Evolutionary conservation across 1,139 yeast species (phyloP).

Genomic region (Kluyveromyces sp.): DNA sequence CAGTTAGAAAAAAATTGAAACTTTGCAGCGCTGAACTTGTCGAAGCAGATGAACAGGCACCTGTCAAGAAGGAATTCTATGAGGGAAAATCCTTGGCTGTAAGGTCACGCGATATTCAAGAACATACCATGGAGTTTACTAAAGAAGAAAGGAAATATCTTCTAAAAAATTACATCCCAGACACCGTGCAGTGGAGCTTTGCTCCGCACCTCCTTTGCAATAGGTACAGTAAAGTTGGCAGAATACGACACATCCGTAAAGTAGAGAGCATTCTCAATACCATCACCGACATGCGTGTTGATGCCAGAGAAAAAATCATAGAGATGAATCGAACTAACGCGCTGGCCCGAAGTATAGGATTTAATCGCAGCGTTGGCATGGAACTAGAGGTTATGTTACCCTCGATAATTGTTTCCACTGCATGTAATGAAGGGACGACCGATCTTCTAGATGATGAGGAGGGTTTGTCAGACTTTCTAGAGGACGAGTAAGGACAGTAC

Average conservation of each 20-base stretch:
- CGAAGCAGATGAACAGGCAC: neutral
- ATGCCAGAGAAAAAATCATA: conserved; percentile 16
- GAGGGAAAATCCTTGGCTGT: neutral
- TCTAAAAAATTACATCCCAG: conserved; percentile 3
- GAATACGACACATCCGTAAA: conserved; percentile 19
- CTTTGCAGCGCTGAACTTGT: neutral
- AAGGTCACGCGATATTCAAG: neutral
- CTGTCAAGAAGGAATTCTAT: neutral
- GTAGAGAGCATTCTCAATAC: conserved; percentile 13
- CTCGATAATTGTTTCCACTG: conserved; percentile 2
- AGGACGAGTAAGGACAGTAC: conserved; percentile 6
- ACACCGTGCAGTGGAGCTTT: conserved; percentile 5
- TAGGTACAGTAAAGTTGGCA: conserved; percentile 4
- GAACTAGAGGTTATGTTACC: conserved; percentile 6
- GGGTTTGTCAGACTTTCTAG: conserved; percentile 10
- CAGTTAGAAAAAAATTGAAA: neutral
- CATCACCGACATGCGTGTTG: conserved; percentile 15
- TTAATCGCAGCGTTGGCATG: conserved; percentile 6
- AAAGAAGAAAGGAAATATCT: neutral
- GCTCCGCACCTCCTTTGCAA: conserved; percentile 5
- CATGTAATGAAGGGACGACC: neutral
- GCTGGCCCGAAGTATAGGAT: conserved; percentile 18
- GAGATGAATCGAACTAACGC: conserved; percentile 26
- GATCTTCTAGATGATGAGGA: conserved; percentile 9
- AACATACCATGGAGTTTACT: neutral